phyloP scores from a whole-genome alignment of 371 early-diverging fungal genomes.

The Mortierella sp. region DNA sequence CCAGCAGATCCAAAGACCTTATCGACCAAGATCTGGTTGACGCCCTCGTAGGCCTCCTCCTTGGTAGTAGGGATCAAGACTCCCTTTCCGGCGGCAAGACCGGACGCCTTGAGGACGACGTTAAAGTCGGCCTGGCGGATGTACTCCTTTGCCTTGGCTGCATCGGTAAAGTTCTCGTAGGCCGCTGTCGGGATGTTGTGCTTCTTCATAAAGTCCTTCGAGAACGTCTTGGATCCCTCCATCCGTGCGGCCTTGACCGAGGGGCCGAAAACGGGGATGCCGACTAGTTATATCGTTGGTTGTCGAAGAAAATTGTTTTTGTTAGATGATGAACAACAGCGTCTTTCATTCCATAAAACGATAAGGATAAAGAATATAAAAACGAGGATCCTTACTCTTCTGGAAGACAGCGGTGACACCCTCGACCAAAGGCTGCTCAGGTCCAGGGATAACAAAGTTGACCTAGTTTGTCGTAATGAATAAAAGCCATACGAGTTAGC shows the following conservation, averaged over 20 bases:
- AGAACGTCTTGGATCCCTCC: conserved; percentile 98
- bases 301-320: not conserved
- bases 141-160: conserved; percentile 81
- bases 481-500: not conserved
- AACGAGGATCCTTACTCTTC: conserved; percentile 70
- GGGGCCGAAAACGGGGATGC: conserved; percentile 96
- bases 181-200: conserved; percentile 97
- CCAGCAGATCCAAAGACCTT: conserved; percentile 93
- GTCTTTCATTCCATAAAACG: too few relatives aligned
- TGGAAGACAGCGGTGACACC: conserved; percentile 88
- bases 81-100: conserved; percentile 98
- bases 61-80: conserved; percentile 91
- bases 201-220: conserved; percentile 97
- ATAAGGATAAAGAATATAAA: not conserved
- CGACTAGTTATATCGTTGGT: conserved; percentile 67
- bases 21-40: conserved; percentile 91
- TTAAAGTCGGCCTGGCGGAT: conserved; percentile 77
- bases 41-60: conserved; percentile 89
- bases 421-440: conserved; percentile 97
- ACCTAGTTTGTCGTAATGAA: conserved; percentile 57
- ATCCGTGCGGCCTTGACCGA: conserved; percentile 90
- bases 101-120: conserved; percentile 84
- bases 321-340: not conserved
- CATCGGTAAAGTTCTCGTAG: conserved; percentile 92
- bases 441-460: conserved; percentile 92